These are phyloP conservation scores for Lachnellula cervina DNA, from an alignment of 2,329 filamentous ascomycete species.

Conservation along the genomic window DNA sequence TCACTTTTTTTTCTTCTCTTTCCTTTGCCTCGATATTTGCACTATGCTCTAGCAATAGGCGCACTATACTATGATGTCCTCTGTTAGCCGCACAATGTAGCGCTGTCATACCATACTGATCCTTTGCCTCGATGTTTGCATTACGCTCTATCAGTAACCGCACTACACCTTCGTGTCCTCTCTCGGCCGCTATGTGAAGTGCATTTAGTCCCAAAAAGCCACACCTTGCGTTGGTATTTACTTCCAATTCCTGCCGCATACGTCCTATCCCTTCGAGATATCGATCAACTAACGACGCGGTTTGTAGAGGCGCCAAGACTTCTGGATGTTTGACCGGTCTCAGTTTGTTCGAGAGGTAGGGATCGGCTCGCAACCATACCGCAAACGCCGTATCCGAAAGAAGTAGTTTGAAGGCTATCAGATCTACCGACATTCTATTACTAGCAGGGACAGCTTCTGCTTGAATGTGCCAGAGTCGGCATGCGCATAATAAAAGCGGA, in stretches of 20 bases:
- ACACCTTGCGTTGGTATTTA: background rate
- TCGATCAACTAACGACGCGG: background rate
- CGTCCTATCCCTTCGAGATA: background rate
- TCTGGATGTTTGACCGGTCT: background rate
- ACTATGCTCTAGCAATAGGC: constrained; percentile 11
- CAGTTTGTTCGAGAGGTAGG: background rate
- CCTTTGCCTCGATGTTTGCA: constrained; percentile 9
- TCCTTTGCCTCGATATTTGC: background rate
- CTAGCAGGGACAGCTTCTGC: background rate
- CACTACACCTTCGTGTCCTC: constrained; percentile 11
- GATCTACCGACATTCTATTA: background rate
- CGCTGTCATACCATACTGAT: constrained; percentile 5
- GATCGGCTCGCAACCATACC: background rate
- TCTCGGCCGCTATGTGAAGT: background rate
- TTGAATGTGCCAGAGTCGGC: background rate
- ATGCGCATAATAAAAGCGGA: background rate
- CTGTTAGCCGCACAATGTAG: constrained; percentile 6
- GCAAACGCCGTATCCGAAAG: background rate
- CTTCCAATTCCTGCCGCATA: background rate
- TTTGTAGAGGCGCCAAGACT: background rate
- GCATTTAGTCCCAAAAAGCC: background rate
- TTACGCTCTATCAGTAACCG: constrained; percentile 8
- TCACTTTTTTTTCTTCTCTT: no score
- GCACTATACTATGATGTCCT: constrained; percentile 11
- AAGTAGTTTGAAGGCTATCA: background rate